A percentile compares a stretch with the other conserved stretches of the same genome.
Evolutionary conservation across 2,329 filamentous ascomycete genomes (phyloP).

Genomic region (Neoscytalidium dimidiatum): DNA sequence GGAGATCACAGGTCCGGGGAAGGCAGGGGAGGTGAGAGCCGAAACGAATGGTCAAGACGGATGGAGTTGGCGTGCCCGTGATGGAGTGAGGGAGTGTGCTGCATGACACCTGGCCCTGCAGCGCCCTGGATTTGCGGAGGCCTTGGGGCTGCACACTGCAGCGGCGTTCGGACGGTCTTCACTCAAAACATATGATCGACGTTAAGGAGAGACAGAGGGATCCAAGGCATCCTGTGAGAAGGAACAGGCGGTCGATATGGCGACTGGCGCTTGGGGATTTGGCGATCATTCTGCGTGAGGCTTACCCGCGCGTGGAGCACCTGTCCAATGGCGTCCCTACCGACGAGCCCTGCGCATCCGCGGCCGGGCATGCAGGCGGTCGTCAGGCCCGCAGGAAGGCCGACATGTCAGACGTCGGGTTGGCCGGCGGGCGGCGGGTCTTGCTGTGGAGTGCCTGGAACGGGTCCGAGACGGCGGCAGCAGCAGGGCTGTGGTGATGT

Average conservation of each 20-base stretch:
- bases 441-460: background rate
- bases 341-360: background rate
- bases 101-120: conserved; percentile 14
- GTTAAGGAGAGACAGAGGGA: background rate
- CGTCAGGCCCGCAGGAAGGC: conserved; percentile 11
- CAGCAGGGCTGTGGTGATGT: background rate
- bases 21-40: background rate
- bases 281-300: conserved; percentile 2
- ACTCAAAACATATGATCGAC: background rate
- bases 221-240: conserved; percentile 10
- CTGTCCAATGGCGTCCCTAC: conserved; percentile 12
- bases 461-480: background rate
- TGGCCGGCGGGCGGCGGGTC: background rate
- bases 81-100: conserved; percentile 8
- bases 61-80: background rate
- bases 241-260: background rate
- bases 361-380: background rate
- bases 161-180: background rate
- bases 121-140: background rate
- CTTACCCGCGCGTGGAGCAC: conserved; percentile 2
- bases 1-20: background rate
- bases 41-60: background rate
- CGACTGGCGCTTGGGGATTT: background rate
- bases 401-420: background rate
- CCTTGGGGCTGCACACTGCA: background rate